These are phyloP conservation scores for Peronospora tabacina DNA, from an alignment of 352 stramenopile species.

Conservation along the genomic window DNA sequence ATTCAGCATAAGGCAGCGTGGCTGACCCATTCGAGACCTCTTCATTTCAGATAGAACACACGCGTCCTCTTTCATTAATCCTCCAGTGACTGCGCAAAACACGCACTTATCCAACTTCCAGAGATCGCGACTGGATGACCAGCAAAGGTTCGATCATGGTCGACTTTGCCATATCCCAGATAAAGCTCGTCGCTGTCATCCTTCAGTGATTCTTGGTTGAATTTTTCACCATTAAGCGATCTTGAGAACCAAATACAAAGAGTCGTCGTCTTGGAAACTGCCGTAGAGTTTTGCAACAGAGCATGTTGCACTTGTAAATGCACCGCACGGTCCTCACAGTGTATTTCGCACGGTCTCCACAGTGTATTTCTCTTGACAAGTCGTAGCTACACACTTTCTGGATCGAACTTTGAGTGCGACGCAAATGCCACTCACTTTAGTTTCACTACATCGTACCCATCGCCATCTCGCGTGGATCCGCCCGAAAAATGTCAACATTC, in stretches of 20 bases:
- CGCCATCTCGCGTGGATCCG: constrained; percentile 31
- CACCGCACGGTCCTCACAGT: constrained; percentile 59
- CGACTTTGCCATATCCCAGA: constrained; percentile 3
- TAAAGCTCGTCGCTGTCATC: constrained; percentile 15
- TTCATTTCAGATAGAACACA: constrained; percentile 89
- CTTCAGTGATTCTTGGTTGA: constrained; percentile 6
- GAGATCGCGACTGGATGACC: constrained; percentile 4
- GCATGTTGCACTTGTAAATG: constrained; percentile 59
- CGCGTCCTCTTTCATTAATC: constrained; percentile 47
- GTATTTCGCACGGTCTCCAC: too few relatives aligned
- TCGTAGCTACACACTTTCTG: constrained; percentile 66
- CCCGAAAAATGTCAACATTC: constrained; percentile 28
- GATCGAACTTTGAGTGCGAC: constrained; percentile 73
- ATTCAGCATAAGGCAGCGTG: too few relatives aligned
- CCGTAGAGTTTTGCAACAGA: constrained; percentile 63
- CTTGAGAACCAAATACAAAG: constrained; percentile 64
- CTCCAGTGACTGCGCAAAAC: constrained; percentile 36
- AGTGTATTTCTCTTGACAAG: constrained; percentile 73
- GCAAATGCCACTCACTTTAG: constrained; percentile 46
- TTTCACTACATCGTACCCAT: constrained; percentile 76
- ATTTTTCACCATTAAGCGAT: constrained; percentile 12
- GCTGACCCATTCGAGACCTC: too few relatives aligned
- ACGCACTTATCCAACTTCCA: constrained; percentile 10
- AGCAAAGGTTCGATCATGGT: neutral
- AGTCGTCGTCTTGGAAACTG: constrained; percentile 81